Percentiles rank a stretch among this genome's conserved stretches.
phyloP scores from a whole-genome alignment of 2,329 filamentous ascomycete species.

The Diaporthe ampelina region DNA sequence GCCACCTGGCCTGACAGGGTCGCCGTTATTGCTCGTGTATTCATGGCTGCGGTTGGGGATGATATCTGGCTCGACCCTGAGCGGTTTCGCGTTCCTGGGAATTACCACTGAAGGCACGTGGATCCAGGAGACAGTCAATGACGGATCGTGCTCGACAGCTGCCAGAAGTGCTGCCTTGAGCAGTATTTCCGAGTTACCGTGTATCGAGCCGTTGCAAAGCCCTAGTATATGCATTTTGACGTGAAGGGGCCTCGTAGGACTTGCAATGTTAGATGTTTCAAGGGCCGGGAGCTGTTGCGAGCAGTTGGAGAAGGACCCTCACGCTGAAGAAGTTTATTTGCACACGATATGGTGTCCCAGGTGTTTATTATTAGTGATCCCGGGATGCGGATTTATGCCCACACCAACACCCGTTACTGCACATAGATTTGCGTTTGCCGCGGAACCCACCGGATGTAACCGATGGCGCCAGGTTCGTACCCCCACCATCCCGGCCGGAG shows the following conservation, averaged over 20 bases:
- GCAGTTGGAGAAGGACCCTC: background rate
- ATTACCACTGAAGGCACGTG: conserved; percentile 7
- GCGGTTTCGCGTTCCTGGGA: background rate
- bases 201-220: conserved; percentile 17
- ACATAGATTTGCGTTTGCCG: background rate
- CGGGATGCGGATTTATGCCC: background rate
- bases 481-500: conserved; percentile 13
- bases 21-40: background rate
- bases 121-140: conserved; percentile 1
- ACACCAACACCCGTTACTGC: background rate
- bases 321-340: no score
- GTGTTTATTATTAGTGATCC: no score
- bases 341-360: no score
- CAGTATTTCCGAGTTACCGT: conserved; percentile 7
- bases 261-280: background rate
- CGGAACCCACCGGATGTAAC: background rate
- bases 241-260: no score
- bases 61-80: background rate
- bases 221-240: conserved; percentile 2
- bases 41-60: conserved; percentile 11
- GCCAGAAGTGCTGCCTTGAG: conserved; percentile 6
- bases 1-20: no score
- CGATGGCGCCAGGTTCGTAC: background rate
- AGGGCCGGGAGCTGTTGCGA: no score
- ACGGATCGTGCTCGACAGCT: background rate